A percentile compares a stretch with the other conserved stretches of the same genome.
Evolutionary conservation across 2,329 filamentous ascomycete genomes (phyloP).

Genomic region (Talaromyces verruculosus): DNA sequence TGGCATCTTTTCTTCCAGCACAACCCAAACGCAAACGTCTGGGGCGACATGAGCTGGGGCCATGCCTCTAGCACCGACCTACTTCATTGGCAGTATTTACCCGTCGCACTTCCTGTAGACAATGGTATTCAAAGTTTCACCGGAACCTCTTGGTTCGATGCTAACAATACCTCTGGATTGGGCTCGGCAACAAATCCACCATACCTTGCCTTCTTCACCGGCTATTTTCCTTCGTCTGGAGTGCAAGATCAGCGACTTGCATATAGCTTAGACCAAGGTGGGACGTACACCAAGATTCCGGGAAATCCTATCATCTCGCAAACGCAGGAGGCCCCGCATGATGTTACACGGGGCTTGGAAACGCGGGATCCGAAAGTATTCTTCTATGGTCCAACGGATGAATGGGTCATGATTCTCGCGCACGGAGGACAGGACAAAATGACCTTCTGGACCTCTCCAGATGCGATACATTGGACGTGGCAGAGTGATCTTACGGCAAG

Average conservation of each 20-base stretch:
- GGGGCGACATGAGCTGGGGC: not conserved
- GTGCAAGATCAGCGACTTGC: not conserved
- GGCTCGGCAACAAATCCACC: not conserved
- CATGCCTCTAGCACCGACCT: not conserved
- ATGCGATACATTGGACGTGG: not conserved
- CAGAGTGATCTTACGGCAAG: not conserved
- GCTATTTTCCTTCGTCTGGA: not conserved
- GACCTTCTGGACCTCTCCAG: not conserved
- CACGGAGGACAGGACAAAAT: not conserved
- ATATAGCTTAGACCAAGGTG: not conserved
- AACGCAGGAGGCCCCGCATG: not conserved
- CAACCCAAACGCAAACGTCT: not conserved
- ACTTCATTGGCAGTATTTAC: not conserved
- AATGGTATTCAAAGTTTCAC: not conserved
- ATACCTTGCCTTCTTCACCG: not conserved
- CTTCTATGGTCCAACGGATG: not conserved
- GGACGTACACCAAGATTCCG: not conserved
- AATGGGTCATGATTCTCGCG: not conserved
- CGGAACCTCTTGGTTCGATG: not conserved
- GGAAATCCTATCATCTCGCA: not conserved
- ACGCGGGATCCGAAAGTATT: not conserved
- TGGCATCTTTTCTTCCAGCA: not conserved
- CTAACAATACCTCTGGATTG: not conserved
- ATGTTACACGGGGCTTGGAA: not conserved
- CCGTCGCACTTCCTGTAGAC: not conserved